Evolutionary conservation across 164 flowering plant genomes (phyloP).

Genomic region (Umbellularia californica): DNA sequence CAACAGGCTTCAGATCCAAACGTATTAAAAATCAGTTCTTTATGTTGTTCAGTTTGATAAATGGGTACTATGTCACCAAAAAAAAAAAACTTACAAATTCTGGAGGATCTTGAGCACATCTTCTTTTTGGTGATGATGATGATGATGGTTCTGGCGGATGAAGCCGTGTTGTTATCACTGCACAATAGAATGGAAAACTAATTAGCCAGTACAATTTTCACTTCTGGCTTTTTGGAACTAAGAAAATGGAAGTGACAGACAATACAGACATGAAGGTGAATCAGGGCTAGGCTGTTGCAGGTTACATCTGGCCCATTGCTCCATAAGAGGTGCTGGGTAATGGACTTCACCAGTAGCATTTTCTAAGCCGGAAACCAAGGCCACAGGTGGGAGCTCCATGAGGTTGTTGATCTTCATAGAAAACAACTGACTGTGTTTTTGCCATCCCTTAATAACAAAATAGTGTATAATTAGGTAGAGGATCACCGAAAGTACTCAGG

Average conservation of each 20-base stretch:
- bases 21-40: too few species aligned
- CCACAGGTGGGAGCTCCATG: constrained; percentile 65
- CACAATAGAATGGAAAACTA: not conserved
- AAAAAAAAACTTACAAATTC: constrained; percentile 38
- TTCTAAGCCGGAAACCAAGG: constrained; percentile 34
- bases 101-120: constrained; percentile 18
- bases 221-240: not conserved
- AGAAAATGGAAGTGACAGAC: constrained; percentile 1
- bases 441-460: constrained; percentile 9
- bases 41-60: not conserved
- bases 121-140: constrained; percentile 33
- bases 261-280: constrained; percentile 54
- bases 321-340: constrained; percentile 59
- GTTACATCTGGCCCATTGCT: constrained; percentile 45
- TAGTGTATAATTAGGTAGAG: not conserved
- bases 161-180: constrained; percentile 43
- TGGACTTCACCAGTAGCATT: constrained; percentile 27
- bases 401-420: constrained; percentile 43
- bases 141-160: constrained; percentile 55
- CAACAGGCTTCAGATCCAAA: constrained; percentile 44
- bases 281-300: constrained; percentile 32
- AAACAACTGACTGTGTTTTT: constrained; percentile 24
- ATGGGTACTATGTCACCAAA: not conserved
- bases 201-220: not conserved
- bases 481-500: too few species aligned